phyloP scores from a whole-genome alignment of 73 alveolate genomes.

The Urostyla sp. region DNA sequence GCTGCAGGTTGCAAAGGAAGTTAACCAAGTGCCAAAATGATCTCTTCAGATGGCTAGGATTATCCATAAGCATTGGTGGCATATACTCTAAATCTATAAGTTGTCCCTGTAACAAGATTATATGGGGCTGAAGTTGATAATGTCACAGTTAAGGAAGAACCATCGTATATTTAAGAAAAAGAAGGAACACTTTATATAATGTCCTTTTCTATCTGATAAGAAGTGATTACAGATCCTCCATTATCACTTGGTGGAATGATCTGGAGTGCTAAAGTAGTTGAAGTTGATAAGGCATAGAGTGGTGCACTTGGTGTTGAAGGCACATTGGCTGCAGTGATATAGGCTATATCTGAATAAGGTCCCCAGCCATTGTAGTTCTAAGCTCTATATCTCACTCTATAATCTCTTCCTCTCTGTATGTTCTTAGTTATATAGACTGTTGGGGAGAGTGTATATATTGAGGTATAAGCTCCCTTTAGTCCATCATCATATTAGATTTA shows the following conservation, averaged over 20 bases:
- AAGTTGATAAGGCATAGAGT: slow-evolving; percentile 26
- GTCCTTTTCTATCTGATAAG: slow-evolving; percentile 50
- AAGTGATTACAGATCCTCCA: slow-evolving; percentile 59
- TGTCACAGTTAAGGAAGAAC: neutral
- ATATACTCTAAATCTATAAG: slow-evolving; percentile 52
- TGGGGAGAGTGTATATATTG: slow-evolving; percentile 63
- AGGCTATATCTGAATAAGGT: slow-evolving; percentile 51
- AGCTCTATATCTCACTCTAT: slow-evolving; percentile 71
- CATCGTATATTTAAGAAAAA: slow-evolving; percentile 40
- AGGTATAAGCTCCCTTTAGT: slow-evolving; percentile 44
- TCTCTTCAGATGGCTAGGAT: slow-evolving; percentile 61
- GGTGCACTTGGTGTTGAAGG: slow-evolving; percentile 71
- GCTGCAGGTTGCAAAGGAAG: slow-evolving; percentile 61
- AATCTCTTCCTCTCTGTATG: slow-evolving; percentile 54
- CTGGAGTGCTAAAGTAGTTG: slow-evolving; percentile 19
- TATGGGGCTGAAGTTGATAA: neutral
- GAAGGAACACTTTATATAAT: slow-evolving; percentile 38
- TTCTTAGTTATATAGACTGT: slow-evolving; percentile 35
- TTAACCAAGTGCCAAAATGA: slow-evolving; percentile 62
- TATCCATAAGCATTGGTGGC: slow-evolving; percentile 61
- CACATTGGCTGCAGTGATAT: slow-evolving; percentile 63
- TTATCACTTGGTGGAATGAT: slow-evolving; percentile 66
- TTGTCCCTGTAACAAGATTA: slow-evolving; percentile 48
- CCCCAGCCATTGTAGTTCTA: slow-evolving; percentile 78
- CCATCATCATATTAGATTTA: slow-evolving; percentile 72